phyloP scores from a whole-genome alignment of 2,329 filamentous ascomycete species.

The Verticillium nubilum region DNA sequence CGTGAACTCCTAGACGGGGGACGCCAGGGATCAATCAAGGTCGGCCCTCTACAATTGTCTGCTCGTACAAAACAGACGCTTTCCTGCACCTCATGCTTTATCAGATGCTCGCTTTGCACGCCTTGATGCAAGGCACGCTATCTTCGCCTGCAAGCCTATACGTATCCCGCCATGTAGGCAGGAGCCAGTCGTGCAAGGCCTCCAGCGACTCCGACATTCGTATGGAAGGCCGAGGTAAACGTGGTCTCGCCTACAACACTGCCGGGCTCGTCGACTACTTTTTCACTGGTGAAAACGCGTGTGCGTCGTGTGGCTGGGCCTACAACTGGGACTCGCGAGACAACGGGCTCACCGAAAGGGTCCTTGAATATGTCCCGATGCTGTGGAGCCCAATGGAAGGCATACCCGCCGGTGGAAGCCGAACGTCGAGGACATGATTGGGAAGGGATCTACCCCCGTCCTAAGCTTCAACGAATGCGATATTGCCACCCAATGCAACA shows the following conservation, averaged over 20 bases:
- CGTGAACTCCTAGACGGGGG: too few species aligned
- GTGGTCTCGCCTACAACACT: slow-evolving; percentile 65
- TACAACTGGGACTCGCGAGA: slow-evolving; percentile 62
- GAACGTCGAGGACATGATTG: slow-evolving; percentile 47
- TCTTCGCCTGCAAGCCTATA: background rate
- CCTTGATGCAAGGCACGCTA: background rate
- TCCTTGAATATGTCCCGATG: slow-evolving; percentile 61
- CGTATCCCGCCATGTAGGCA: background rate
- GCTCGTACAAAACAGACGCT: too few species aligned
- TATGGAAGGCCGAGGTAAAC: slow-evolving; percentile 37
- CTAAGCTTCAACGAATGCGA: slow-evolving; percentile 72
- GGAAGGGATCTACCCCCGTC: slow-evolving; percentile 47
- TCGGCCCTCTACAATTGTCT: too few species aligned
- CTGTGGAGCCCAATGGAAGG: slow-evolving; percentile 49
- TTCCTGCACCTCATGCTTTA: background rate
- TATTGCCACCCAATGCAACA: slow-evolving; percentile 51
- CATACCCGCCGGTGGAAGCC: slow-evolving; percentile 44
- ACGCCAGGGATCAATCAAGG: too few species aligned
- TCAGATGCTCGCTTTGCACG: background rate
- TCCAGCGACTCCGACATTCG: background rate
- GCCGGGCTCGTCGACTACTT: slow-evolving; percentile 47
- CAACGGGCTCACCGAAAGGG: slow-evolving; percentile 31
- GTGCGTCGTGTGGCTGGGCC: slow-evolving; percentile 47
- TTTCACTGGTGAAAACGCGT: slow-evolving; percentile 24
- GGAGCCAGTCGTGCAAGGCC: background rate